Conservation (phyloP, 2,329 filamentous ascomycete species). For the Gliomastix tumulicola region DNA sequence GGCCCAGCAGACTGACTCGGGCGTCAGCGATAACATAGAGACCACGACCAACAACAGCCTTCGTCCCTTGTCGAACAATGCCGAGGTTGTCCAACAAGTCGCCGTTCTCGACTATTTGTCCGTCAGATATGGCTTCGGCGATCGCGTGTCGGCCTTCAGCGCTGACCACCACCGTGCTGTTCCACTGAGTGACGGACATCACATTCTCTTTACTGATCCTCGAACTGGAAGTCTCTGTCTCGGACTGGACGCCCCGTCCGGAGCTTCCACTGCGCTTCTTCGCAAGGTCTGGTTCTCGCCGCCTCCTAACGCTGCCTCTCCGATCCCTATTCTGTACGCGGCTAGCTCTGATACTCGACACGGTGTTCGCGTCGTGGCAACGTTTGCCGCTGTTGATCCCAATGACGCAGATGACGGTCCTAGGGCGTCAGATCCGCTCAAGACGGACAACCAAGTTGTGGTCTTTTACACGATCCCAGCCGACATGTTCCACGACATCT, state of each 20-base stretch:
- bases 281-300: constrained; percentile 49
- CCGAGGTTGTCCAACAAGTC: background rate
- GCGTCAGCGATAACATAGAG: no score
- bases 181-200: constrained; percentile 57
- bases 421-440: background rate
- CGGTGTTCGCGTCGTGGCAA: constrained; percentile 52
- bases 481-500: constrained; percentile 40
- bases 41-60: no score
- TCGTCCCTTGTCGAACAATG: no score
- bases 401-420: no score
- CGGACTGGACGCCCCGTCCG: constrained; percentile 53
- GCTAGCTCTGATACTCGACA: constrained; percentile 47
- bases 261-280: constrained; percentile 40
- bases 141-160: constrained; percentile 28
- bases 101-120: no score
- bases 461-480: constrained; percentile 55
- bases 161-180: constrained; percentile 57
- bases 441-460: constrained; percentile 27
- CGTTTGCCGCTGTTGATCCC: constrained; percentile 36
- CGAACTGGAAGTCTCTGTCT: constrained; percentile 47
- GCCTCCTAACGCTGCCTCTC: constrained; percentile 16
- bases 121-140: no score
- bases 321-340: constrained; percentile 43
- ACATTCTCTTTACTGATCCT: constrained; percentile 60
- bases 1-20: no score